phyloP scores from a whole-genome alignment of 1,284 basidiomycete genomes.

The Moesziomyces aphidis region DNA sequence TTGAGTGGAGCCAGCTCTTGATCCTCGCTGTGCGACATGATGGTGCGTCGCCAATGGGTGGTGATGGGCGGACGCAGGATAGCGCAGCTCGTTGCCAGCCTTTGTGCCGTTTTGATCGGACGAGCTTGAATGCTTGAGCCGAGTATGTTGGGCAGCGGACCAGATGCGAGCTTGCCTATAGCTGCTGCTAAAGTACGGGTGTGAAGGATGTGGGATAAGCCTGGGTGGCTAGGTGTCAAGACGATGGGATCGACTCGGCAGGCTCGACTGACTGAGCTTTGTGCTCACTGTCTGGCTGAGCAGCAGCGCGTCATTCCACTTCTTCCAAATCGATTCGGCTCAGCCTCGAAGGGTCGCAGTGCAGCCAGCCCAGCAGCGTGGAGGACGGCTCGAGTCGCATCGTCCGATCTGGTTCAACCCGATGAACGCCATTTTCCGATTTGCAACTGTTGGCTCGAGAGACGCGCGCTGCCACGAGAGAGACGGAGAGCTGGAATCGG shows the following conservation, averaged over 20 bases:
- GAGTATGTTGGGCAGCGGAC: neutral
- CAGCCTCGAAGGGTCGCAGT: too few relatives aligned
- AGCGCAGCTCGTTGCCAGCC: neutral
- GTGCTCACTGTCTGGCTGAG: too few relatives aligned
- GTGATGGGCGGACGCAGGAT: neutral
- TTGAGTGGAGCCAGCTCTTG: neutral
- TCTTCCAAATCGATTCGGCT: neutral
- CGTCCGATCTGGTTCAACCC: neutral
- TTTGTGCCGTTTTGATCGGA: neutral
- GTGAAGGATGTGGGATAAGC: too few relatives aligned
- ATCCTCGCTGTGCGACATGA: slow-evolving; percentile 22
- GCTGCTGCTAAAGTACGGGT: too few relatives aligned
- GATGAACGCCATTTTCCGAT: too few relatives aligned
- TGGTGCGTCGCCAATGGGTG: neutral
- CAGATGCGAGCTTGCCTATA: too few relatives aligned
- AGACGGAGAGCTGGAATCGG: neutral
- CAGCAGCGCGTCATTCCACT: neutral
- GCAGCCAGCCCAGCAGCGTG: neutral
- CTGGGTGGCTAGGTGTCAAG: too few relatives aligned
- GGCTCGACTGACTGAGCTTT: neutral
- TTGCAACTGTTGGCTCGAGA: too few relatives aligned
- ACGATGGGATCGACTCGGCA: neutral
- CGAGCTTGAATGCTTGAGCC: neutral
- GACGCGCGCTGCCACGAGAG: too few relatives aligned
- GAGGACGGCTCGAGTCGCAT: neutral